These are phyloP conservation scores for Nakazawaea wyomingensis DNA, from an alignment of 805 yeast species.

Conservation along the genomic window DNA sequence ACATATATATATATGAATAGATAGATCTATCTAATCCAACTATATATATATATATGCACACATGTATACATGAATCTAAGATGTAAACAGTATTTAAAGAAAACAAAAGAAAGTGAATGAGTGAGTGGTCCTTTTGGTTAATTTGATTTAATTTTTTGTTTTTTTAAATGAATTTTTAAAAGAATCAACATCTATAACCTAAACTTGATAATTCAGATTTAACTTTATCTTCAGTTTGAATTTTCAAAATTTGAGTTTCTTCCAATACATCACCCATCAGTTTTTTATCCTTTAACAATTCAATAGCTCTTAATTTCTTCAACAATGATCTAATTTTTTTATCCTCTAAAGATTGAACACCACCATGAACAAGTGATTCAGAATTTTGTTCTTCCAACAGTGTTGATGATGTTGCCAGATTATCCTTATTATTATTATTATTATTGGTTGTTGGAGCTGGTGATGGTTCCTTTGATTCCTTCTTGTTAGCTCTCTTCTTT, in stretches of 20 bases:
- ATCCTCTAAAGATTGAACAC: constrained; percentile 72
- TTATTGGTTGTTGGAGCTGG: constrained; percentile 10
- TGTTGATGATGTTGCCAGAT: constrained; percentile 12
- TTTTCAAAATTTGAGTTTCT: constrained; percentile 88
- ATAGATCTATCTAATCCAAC: too few species aligned
- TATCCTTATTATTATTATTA: too few species aligned
- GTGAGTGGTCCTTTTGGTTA: too few species aligned
- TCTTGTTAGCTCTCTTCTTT: constrained; percentile 67
- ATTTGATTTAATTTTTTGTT: too few species aligned
- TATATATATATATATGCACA: too few species aligned
- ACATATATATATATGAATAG: too few species aligned
- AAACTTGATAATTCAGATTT: constrained; percentile 66
- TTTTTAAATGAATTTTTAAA: neutral
- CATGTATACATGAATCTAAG: too few species aligned
- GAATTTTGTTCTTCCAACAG: constrained; percentile 16
- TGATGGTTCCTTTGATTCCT: constrained; percentile 23
- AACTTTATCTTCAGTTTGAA: constrained; percentile 78
- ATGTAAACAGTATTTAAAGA: too few species aligned
- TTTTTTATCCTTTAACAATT: constrained; percentile 79
- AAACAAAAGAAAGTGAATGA: too few species aligned
- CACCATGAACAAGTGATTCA: constrained; percentile 48
- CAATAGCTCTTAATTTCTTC: constrained; percentile 95
- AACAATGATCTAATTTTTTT: constrained; percentile 86
- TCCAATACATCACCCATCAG: constrained; percentile 80
- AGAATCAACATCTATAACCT: constrained; percentile 45